Evolutionary conservation across 306 rosid species (phyloP).

Genomic region (Vigna unguiculata): DNA sequence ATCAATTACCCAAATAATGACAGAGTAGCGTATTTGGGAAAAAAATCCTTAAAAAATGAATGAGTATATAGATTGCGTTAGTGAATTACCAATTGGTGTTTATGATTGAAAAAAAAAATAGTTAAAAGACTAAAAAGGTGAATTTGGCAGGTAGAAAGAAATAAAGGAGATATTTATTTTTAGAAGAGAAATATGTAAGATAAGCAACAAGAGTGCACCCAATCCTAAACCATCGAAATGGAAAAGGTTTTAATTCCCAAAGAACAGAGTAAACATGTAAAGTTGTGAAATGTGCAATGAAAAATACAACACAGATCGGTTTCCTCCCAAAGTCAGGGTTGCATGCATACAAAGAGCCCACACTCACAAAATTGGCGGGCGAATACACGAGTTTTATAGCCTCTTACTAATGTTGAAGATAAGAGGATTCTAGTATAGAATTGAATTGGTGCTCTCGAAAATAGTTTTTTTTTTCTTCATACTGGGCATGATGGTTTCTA

Average conservation of each 20-base stretch:
- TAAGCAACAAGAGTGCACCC: background rate
- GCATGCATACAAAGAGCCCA: background rate
- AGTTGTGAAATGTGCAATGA: conserved; percentile 1
- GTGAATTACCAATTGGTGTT: background rate
- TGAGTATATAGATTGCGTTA: too few species aligned
- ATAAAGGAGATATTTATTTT: too few species aligned
- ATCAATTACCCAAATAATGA: background rate
- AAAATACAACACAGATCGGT: background rate
- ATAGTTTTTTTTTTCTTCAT: conserved; percentile 34
- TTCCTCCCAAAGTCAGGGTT: conserved; percentile 5
- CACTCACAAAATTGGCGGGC: conserved; percentile 3
- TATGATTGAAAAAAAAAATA: background rate
- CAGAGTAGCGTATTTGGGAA: too few species aligned
- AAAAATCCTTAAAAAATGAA: background rate
- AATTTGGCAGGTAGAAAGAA: too few species aligned
- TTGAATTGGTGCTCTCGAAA: conserved; percentile 30
- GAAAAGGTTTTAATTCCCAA: background rate
- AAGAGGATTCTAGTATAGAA: background rate
- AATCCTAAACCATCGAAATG: background rate
- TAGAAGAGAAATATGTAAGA: too few species aligned
- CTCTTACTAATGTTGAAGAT: conserved; percentile 7
- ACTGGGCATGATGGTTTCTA: conserved; percentile 31
- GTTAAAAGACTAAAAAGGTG: background rate
- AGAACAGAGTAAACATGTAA: background rate
- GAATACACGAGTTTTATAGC: conserved; percentile 23